These are phyloP conservation scores for Cladorrhinum samala DNA, from an alignment of 495 filamentous ascomycete genomes.

Conservation along the genomic window DNA sequence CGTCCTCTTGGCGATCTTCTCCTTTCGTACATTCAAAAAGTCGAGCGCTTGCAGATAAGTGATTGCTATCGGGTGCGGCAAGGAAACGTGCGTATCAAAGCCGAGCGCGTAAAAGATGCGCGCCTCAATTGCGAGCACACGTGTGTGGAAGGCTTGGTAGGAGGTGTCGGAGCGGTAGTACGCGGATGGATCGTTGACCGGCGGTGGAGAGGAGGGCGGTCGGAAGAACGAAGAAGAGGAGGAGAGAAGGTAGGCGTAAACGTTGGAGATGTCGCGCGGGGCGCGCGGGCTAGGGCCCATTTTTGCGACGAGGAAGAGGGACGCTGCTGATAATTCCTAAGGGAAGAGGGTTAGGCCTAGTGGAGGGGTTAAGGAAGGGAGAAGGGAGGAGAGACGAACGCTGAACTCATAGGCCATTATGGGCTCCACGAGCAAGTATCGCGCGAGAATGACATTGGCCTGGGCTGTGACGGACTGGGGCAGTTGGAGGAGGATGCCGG, in stretches of 20 bases:
- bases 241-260: slow-evolving; percentile 77
- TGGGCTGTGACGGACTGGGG: slow-evolving; percentile 87
- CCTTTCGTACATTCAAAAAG: slow-evolving; percentile 34
- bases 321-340: slow-evolving; percentile 75
- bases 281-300: slow-evolving; percentile 69
- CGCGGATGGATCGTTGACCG: slow-evolving; percentile 42
- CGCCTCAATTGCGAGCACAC: slow-evolving; percentile 64
- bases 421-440: slow-evolving; percentile 67
- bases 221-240: slow-evolving; percentile 54
- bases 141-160: slow-evolving; percentile 56
- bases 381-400: slow-evolving; percentile 19
- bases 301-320: slow-evolving; percentile 79
- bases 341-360: not conserved
- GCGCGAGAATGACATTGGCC: slow-evolving; percentile 79
- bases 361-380: not conserved
- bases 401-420: slow-evolving; percentile 44
- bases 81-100: slow-evolving; percentile 75
- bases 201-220: slow-evolving; percentile 31
- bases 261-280: slow-evolving; percentile 72
- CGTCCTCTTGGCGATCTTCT: slow-evolving; percentile 52
- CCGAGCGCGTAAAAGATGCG: slow-evolving; percentile 66
- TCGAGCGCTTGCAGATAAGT: slow-evolving; percentile 91
- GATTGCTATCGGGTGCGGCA: slow-evolving; percentile 82
- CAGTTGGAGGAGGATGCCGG: slow-evolving; percentile 76
- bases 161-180: slow-evolving; percentile 70